These are phyloP conservation scores for Begonia masoniana DNA, from an alignment of 306 rosid genomes.

Conservation along the genomic window DNA sequence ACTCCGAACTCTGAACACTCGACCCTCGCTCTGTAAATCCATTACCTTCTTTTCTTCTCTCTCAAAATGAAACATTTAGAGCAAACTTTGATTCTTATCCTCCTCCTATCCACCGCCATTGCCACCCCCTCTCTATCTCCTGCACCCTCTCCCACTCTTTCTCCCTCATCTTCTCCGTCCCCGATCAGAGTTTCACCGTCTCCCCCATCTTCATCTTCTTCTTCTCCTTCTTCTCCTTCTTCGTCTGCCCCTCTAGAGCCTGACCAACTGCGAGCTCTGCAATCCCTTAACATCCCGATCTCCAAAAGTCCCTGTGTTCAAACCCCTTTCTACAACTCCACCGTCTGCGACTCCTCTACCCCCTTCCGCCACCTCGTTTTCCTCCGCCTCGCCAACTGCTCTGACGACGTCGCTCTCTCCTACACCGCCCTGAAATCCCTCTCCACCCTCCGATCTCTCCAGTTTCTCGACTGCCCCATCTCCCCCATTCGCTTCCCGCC, in stretches of 20 bases:
- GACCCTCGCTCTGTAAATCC: neutral
- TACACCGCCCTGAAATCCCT: conserved; percentile 90
- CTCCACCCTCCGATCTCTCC: conserved; percentile 58
- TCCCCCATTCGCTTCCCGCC: conserved; percentile 72
- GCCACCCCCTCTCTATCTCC: conserved; percentile 9
- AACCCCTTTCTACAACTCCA: conserved; percentile 41
- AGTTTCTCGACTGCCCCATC: conserved; percentile 68
- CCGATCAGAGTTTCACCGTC: neutral
- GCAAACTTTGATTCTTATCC: conserved; percentile 4
- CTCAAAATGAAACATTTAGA: conserved; percentile 13
- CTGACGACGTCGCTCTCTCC: conserved; percentile 70
- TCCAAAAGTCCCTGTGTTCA: conserved; percentile 62
- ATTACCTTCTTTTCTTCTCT: neutral
- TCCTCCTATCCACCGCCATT: conserved; percentile 9
- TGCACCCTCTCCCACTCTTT: neutral
- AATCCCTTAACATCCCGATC: conserved; percentile 81
- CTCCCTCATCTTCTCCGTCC: conserved; percentile 5
- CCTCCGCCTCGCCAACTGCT: conserved; percentile 63
- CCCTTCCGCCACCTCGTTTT: conserved; percentile 88
- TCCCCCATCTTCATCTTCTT: conserved; percentile 10
- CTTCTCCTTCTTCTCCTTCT: conserved; percentile 6
- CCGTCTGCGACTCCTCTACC: conserved; percentile 54
- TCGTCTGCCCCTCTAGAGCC: conserved; percentile 59
- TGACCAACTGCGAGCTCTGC: conserved; percentile 65
- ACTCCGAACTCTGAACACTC: neutral